phyloP scores from a whole-genome alignment of 139 green algal species.

The Volvox africanus region DNA sequence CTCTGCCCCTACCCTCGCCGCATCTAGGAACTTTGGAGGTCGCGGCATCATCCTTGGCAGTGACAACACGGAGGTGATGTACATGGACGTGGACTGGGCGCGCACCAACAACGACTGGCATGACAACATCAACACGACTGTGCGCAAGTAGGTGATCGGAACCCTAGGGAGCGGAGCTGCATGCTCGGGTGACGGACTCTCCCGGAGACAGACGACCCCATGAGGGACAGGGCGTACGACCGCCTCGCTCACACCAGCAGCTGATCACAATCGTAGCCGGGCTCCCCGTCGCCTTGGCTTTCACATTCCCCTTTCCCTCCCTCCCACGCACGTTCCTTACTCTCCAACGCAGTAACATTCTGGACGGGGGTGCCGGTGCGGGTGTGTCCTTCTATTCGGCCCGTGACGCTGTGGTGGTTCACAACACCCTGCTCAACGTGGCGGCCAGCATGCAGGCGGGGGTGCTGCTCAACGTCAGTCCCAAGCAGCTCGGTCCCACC shows the following conservation, averaged over 20 bases:
- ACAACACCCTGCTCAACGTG: slow-evolving; percentile 44
- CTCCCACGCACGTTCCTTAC: not conserved
- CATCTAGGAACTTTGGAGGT: slow-evolving; percentile 36
- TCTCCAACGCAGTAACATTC: slow-evolving; percentile 25
- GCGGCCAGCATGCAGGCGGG: slow-evolving; percentile 37
- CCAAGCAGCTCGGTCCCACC: slow-evolving; percentile 28
- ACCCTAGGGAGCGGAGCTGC: too few species aligned
- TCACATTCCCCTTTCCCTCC: not conserved
- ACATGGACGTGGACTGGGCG: slow-evolving; percentile 49
- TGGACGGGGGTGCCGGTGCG: slow-evolving; percentile 32
- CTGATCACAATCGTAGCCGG: too few species aligned
- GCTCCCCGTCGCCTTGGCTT: too few species aligned
- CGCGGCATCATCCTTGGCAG: slow-evolving; percentile 49
- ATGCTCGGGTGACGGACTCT: too few species aligned
- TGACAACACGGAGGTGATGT: slow-evolving; percentile 36
- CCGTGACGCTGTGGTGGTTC: slow-evolving; percentile 27
- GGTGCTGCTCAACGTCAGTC: slow-evolving; percentile 45
- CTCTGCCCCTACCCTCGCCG: not conserved
- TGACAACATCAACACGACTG: slow-evolving; percentile 39
- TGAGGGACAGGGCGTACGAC: too few species aligned
- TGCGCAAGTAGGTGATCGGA: not conserved
- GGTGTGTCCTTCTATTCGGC: slow-evolving; percentile 42
- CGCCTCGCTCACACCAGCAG: too few species aligned
- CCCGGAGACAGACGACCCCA: too few species aligned
- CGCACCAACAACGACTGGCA: slow-evolving; percentile 19